phyloP scores from a whole-genome alignment of 2,329 filamentous ascomycete genomes.

The Neurospora sp. region DNA sequence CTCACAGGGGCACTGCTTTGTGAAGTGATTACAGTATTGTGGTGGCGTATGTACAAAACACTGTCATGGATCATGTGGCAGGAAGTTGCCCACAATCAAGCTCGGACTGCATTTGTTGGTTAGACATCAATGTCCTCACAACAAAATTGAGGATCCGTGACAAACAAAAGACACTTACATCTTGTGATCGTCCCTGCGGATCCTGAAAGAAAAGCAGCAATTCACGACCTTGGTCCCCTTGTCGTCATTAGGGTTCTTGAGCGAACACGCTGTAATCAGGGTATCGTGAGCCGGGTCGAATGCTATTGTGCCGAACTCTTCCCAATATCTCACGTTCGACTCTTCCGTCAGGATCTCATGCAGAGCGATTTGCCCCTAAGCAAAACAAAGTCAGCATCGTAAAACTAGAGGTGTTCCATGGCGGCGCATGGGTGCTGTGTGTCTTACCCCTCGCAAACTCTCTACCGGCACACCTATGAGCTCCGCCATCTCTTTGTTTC shows the following conservation, averaged over 20 bases:
- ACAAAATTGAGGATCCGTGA: not conserved
- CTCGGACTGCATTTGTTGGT: slow-evolving; percentile 54
- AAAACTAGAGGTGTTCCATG: not conserved
- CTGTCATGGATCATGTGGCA: slow-evolving; percentile 64
- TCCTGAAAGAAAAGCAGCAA: slow-evolving; percentile 97
- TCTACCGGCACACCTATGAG: slow-evolving; percentile 90
- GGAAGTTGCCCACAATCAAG: slow-evolving; percentile 91
- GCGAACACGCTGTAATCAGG: slow-evolving; percentile 82
- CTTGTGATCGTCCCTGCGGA: slow-evolving; percentile 87
- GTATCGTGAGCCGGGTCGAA: slow-evolving; percentile 93
- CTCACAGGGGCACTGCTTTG: not conserved
- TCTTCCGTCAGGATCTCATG: slow-evolving; percentile 96
- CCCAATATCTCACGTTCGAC: slow-evolving; percentile 94
- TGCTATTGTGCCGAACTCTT: slow-evolving; percentile 96
- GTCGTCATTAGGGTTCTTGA: slow-evolving; percentile 70
- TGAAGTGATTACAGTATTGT: not conserved
- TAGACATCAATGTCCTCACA: not conserved
- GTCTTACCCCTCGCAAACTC: slow-evolving; percentile 74
- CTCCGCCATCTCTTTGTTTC: slow-evolving; percentile 98
- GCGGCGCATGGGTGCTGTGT: not conserved
- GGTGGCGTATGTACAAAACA: not conserved
- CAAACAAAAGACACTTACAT: slow-evolving; percentile 56
- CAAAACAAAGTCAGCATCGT: slow-evolving; percentile 1
- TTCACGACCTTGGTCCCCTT: slow-evolving; percentile 66
- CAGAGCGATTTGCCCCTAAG: slow-evolving; percentile 80